phyloP scores from a whole-genome alignment of 768 basidiomycete species.

The Pisolithus marmoratus region DNA sequence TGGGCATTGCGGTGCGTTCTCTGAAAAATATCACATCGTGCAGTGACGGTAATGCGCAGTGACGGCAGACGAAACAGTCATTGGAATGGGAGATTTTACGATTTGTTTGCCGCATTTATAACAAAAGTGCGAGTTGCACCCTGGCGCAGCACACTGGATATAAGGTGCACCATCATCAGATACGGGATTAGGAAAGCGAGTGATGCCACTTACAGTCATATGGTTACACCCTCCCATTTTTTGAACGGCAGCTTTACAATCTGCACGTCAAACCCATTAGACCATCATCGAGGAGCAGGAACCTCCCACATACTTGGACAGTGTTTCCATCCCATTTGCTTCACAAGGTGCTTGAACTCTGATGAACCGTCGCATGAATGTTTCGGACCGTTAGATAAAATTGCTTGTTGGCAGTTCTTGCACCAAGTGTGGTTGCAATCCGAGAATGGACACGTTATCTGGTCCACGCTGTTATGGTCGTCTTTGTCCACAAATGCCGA shows the following conservation, averaged over 20 bases:
- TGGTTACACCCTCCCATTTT: slow-evolving; percentile 54
- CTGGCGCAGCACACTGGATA: slow-evolving; percentile 43
- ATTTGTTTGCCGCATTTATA: slow-evolving; percentile 47
- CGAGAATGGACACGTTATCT: slow-evolving; percentile 45
- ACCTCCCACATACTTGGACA: slow-evolving; percentile 44
- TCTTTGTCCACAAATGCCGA: slow-evolving; percentile 44
- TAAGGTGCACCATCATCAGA: neutral
- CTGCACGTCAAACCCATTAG: slow-evolving; percentile 14
- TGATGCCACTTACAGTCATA: slow-evolving; percentile 43
- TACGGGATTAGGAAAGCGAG: neutral
- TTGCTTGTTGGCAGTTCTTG: slow-evolving; percentile 45
- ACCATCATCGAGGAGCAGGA: neutral
- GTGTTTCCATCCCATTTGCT: slow-evolving; percentile 51
- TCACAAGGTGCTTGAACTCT: slow-evolving; percentile 48
- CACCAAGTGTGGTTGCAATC: slow-evolving; percentile 54
- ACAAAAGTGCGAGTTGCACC: slow-evolving; percentile 54
- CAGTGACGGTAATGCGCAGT: slow-evolving; percentile 32
- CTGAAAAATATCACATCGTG: slow-evolving; percentile 13
- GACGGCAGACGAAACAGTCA: slow-evolving; percentile 27
- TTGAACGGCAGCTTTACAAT: slow-evolving; percentile 42
- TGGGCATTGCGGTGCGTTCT: neutral
- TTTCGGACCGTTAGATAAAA: slow-evolving; percentile 26
- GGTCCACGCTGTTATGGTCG: slow-evolving; percentile 36
- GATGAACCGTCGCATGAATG: slow-evolving; percentile 55
- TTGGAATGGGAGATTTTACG: slow-evolving; percentile 28